A percentile compares a stretch with the other conserved stretches of the same genome.
phyloP scores from a whole-genome alignment of 2,329 filamentous ascomycete genomes.

The Apiospora malaysiana region DNA sequence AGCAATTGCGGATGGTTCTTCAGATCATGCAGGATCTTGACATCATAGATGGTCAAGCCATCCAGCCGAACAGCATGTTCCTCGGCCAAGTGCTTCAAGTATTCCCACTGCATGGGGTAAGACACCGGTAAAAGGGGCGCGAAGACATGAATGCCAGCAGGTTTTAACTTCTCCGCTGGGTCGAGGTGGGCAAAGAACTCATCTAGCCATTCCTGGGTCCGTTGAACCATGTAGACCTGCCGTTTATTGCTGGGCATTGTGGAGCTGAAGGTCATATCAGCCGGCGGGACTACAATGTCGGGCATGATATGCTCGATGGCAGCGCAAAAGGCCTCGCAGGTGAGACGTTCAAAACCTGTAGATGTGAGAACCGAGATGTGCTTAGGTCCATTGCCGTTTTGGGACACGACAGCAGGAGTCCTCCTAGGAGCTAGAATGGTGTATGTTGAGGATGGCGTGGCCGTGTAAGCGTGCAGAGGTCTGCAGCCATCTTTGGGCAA shows the following conservation, averaged over 20 bases:
- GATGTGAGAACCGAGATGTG: slow-evolving; percentile 83
- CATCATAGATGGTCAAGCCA: slow-evolving; percentile 80
- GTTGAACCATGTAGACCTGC: slow-evolving; percentile 80
- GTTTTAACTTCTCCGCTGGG: slow-evolving; percentile 37
- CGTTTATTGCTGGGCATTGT: slow-evolving; percentile 69
- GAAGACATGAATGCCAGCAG: slow-evolving; percentile 54
- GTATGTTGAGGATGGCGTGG: slow-evolving; percentile 67
- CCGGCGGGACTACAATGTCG: slow-evolving; percentile 80
- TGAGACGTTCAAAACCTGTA: slow-evolving; percentile 79
- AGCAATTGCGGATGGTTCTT: slow-evolving; percentile 59
- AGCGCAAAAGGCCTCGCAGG: slow-evolving; percentile 70
- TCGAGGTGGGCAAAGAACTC: slow-evolving; percentile 62
- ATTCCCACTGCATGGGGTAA: slow-evolving; percentile 77
- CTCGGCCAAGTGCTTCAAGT: slow-evolving; percentile 73
- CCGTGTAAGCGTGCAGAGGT: slow-evolving; percentile 78
- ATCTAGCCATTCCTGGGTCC: slow-evolving; percentile 82
- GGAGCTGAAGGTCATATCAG: slow-evolving; percentile 69
- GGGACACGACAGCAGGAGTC: slow-evolving; percentile 74
- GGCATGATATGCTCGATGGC: slow-evolving; percentile 71
- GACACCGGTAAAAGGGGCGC: slow-evolving; percentile 77
- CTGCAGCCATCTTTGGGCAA: slow-evolving; percentile 45
- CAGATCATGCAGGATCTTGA: slow-evolving; percentile 71
- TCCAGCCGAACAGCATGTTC: slow-evolving; percentile 65
- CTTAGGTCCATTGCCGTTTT: slow-evolving; percentile 72
- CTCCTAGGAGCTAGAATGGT: slow-evolving; percentile 80